Evolutionary conservation across 306 rosid species (phyloP).

Genomic region (Cucurbita maxima): DNA sequence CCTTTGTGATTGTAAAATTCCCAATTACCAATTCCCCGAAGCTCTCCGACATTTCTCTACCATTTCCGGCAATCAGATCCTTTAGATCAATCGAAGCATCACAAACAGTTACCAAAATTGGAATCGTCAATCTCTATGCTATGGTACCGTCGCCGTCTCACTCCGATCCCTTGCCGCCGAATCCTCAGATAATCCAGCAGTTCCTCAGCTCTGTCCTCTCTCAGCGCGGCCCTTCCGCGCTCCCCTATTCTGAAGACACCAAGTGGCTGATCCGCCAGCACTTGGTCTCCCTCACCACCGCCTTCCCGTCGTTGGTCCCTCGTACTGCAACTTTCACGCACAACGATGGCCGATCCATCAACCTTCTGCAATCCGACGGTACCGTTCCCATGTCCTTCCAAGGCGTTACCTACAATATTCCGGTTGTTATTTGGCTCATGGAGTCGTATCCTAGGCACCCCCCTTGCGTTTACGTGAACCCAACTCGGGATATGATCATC

Average conservation of each 20-base stretch:
- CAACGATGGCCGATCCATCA: conserved; percentile 87
- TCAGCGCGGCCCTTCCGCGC: conserved; percentile 86
- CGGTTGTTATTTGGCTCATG: conserved; percentile 79
- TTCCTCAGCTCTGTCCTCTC: conserved; percentile 91
- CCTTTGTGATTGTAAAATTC: background rate
- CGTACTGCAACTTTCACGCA: conserved; percentile 81
- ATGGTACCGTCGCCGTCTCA: conserved; percentile 38
- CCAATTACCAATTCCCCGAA: background rate
- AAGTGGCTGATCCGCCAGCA: conserved; percentile 95
- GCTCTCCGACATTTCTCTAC: too few relatives aligned
- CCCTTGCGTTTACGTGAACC: conserved; percentile 75
- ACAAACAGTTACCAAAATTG: background rate
- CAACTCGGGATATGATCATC: conserved; percentile 91
- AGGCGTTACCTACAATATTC: conserved; percentile 75
- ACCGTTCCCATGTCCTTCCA: conserved; percentile 70
- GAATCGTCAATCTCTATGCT: background rate
- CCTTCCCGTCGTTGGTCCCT: conserved; percentile 60
- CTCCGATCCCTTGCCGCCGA: conserved; percentile 22
- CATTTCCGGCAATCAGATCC: background rate
- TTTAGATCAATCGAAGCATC: background rate
- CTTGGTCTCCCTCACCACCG: conserved; percentile 37
- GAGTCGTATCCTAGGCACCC: conserved; percentile 88
- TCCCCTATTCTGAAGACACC: conserved; percentile 68
- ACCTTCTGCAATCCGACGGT: conserved; percentile 85
- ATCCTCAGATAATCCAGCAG: conserved; percentile 34